Percentiles rank a stretch among this genome's conserved stretches.
Evolutionary conservation across 139 green algal genomes (phyloP).

Genomic region (Astrephomene gubernaculifera): DNA sequence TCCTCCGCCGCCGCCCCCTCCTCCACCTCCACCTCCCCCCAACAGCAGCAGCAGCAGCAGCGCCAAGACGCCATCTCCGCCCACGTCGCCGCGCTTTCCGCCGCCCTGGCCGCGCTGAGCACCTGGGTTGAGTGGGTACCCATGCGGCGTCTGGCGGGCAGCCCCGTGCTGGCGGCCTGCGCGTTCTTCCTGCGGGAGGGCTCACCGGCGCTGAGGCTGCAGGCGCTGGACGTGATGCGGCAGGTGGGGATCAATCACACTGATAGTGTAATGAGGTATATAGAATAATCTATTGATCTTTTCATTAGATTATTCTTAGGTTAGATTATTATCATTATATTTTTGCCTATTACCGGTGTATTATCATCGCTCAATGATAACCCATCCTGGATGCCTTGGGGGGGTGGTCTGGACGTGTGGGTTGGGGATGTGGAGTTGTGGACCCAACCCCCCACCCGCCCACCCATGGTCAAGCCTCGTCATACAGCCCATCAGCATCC

Average conservation of each 20-base stretch:
- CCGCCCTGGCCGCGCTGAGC: slow-evolving; percentile 61
- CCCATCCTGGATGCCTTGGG: too few species aligned
- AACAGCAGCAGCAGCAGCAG: slow-evolving; percentile 3
- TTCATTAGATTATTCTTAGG: too few species aligned
- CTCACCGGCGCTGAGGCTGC: slow-evolving; percentile 51
- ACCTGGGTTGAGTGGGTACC: slow-evolving; percentile 83
- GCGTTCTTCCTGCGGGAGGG: slow-evolving; percentile 66
- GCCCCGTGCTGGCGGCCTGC: slow-evolving; percentile 70
- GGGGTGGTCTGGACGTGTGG: too few species aligned
- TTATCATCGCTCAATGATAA: too few species aligned
- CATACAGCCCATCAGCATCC: too few species aligned
- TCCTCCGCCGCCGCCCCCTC: slow-evolving; percentile 12
- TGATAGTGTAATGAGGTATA: too few species aligned
- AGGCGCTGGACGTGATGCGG: slow-evolving; percentile 73
- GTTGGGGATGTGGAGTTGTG: too few species aligned
- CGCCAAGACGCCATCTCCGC: background rate
- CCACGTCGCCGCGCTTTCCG: slow-evolving; percentile 50
- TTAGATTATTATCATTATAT: too few species aligned
- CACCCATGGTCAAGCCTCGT: too few species aligned
- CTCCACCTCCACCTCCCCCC: background rate
- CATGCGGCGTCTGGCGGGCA: slow-evolving; percentile 61
- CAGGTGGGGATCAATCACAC: slow-evolving; percentile 47
- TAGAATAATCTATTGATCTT: too few species aligned
- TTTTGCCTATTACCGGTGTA: too few species aligned
- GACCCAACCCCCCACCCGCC: too few species aligned